Conservation (phyloP, 2,329 filamentous ascomycete genomes). For the Epicoccum nigrum region DNA sequence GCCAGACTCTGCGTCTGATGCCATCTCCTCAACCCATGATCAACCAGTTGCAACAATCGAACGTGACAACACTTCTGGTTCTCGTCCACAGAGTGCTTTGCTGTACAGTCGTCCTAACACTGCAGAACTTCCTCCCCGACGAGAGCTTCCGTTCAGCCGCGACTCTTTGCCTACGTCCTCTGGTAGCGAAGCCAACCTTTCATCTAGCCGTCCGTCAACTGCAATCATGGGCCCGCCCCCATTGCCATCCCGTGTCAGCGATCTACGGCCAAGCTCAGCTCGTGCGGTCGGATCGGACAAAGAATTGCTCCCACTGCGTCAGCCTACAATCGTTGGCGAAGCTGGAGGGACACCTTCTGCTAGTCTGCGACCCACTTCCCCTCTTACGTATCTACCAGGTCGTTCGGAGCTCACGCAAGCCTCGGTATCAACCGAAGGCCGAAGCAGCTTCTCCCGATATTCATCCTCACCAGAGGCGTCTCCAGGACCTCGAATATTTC, state of each 20-base stretch:
- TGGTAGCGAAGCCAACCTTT: constrained; percentile 28
- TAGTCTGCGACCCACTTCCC: constrained; percentile 12
- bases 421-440: background rate
- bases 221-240: constrained; percentile 42
- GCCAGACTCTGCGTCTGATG: constrained; percentile 26
- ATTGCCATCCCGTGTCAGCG: constrained; percentile 31
- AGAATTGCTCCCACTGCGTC: constrained; percentile 46
- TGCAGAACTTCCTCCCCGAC: constrained; percentile 42
- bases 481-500: background rate
- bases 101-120: constrained; percentile 25
- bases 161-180: constrained; percentile 36
- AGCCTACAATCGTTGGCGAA: constrained; percentile 37
- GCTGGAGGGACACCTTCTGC: constrained; percentile 5
- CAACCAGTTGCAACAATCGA: constrained; percentile 10
- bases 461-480: constrained; percentile 19
- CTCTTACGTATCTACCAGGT: background rate
- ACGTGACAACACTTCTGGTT: constrained; percentile 2
- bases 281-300: constrained; percentile 20
- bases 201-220: constrained; percentile 33
- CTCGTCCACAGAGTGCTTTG: constrained; percentile 28
- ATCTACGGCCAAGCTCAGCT: constrained; percentile 28
- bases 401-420: background rate
- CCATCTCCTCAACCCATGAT: constrained; percentile 6
- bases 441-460: background rate
- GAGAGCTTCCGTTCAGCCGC: constrained; percentile 50